Evolutionary conservation across 164 flowering plant species (phyloP), one percentile per base, ranked within the genome.

Genomic region (Santalum album): DNA sequence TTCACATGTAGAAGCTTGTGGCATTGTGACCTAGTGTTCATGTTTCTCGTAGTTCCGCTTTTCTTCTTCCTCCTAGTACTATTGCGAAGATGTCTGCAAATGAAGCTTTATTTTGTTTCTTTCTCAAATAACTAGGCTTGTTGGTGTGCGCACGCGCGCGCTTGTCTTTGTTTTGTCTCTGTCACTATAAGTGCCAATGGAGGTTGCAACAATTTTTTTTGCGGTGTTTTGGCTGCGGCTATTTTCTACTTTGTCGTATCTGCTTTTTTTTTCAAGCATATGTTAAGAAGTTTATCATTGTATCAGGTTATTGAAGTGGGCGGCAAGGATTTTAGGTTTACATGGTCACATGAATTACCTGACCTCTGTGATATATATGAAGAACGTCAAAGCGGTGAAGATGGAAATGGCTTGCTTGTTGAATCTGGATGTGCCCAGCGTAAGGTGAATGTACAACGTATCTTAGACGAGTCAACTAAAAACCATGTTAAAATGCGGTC

Each of bases 361-460:
- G 90, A 80, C 61, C 80, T 81, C 0, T 90, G 96, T 75, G 99
- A 90, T 63, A 82, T 90, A 59, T 94, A 90, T 70, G 96, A 94
- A 76, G 96, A 94, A 69, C 75, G 79, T 53, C 76, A 58, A 68
- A 76, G 84, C 67, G 90, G 86, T 24, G 96, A 79, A 59, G 82
- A 78, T 68, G 90, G 90, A 67, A 73, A 71, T 70, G 99, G 97
- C 21, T 69, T 85, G 73, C 96, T 94, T 67, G 82, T 90, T 60
- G 97, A 90, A 74, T 81, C 95, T 65, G 95, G 97, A 14, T 75
- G 80, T 66, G 80, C 84, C 23, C 87, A 91, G 95, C 90, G 97
- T 56, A 94, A 94, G 72, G 62, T 94, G 63, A 94, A 79, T 66
- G 87, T 90, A 58, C 96, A 87, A 49, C 83, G 99, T 22, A 65